Base-by-base conservation (phyloP, 2,329 filamentous ascomycete genomes). In the Cucurbitaria berberidis region DNA sequence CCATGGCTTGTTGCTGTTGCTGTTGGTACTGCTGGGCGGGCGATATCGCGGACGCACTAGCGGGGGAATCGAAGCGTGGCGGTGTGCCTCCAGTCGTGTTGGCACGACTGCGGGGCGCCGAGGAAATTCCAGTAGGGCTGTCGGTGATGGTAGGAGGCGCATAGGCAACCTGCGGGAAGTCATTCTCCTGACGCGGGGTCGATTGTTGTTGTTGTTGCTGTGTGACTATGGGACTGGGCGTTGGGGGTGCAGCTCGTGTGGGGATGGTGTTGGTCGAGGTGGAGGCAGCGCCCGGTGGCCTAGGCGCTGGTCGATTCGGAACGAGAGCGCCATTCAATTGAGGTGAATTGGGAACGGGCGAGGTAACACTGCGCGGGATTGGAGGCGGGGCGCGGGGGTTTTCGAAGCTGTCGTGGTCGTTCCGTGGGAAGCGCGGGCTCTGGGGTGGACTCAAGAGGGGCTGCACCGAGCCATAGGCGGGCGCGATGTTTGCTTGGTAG, bases 311-410 rank as follows among this genome's bases (percentile, higher is more conserved):
- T 55, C 95, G 86, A 68, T 86, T 89, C 44, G 95, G 93, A 70
- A 96, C 82, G 67, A 92, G 79, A 57, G 76, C 77, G 46, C 84
- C 66, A 72, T 77, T 74, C 53, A 72, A 50, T 53, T 75, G 73
- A 48, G 76, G 72, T 45, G 71, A 75, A 54, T 66, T 70, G 34
- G 75, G 77, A 43, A 80, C 81, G 19, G 72, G 69, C 44, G 71
- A 71, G 18, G 72, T 72, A 48, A 69, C 54, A 47, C 66, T 72
- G 47, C 73, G 71, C 21, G 93, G 93, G 55, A 97, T 90, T 10
- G 93, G 95, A 59, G 95, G 95, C 34, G 95, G 90, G 16, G 93
- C 90, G 70, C 95, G 86, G 43, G 95, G 95, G 72, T 99, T 98
- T 78, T 98, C 95, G 77, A 98, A 99, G 80, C 91, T 98, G 72